Evolutionary conservation across 208 protist genomes (phyloP).

Genomic region (Leishmania aethiopica): DNA sequence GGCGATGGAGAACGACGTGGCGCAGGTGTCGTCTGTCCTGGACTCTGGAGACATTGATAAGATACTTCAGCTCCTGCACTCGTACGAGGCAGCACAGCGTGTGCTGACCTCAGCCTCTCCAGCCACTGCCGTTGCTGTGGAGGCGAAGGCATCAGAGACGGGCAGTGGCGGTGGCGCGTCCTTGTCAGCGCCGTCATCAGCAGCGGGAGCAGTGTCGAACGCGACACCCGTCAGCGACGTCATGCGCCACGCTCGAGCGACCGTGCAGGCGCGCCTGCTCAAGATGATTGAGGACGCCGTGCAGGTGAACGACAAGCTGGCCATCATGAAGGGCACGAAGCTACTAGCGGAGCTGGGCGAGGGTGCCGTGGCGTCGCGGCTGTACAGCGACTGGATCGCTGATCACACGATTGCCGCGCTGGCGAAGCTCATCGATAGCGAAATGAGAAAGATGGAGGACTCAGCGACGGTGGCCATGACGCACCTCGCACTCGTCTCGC

Average conservation of each 20-base stretch:
- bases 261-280: slow-evolving; percentile 36
- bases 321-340: slow-evolving; percentile 54
- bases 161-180: background rate
- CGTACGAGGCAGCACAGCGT: slow-evolving; percentile 63
- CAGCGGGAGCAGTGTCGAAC: background rate
- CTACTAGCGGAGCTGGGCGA: slow-evolving; percentile 61
- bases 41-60: slow-evolving; percentile 48
- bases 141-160: background rate
- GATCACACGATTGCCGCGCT: slow-evolving; percentile 62
- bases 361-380: slow-evolving; percentile 29
- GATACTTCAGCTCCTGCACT: slow-evolving; percentile 55
- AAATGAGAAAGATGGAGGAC: slow-evolving; percentile 79
- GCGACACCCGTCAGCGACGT: slow-evolving; percentile 20
- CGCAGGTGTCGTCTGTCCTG: slow-evolving; percentile 34
- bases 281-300: slow-evolving; percentile 39
- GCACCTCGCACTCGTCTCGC: slow-evolving; percentile 81
- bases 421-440: slow-evolving; percentile 62
- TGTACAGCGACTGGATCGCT: slow-evolving; percentile 76
- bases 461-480: slow-evolving; percentile 62
- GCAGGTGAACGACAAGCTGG: slow-evolving; percentile 69
- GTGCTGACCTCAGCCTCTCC: slow-evolving; percentile 31
- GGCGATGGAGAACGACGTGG: slow-evolving; percentile 48
- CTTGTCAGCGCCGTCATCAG: background rate
- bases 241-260: slow-evolving; percentile 27
- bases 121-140: slow-evolving; percentile 2